phyloP scores from a whole-genome alignment of 2,329 filamentous ascomycete genomes.

The Colletotrichum viniferum region DNA sequence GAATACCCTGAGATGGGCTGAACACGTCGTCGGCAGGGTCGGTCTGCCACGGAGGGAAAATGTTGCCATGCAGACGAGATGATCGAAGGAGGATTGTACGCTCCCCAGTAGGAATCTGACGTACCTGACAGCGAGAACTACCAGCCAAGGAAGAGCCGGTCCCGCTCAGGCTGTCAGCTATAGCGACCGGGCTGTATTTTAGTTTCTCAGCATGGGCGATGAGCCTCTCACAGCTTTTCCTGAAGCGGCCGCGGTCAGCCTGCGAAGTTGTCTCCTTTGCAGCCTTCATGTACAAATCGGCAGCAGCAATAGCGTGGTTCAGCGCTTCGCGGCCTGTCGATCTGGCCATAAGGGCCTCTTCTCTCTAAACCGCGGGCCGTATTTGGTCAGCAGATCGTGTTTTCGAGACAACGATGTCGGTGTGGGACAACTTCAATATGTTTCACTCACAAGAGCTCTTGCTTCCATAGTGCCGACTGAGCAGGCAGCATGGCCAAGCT shows the following conservation, averaged over 20 bases:
- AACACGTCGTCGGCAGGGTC: constrained; percentile 69
- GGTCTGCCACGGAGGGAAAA: constrained; percentile 84
- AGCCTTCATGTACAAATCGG: constrained; percentile 82
- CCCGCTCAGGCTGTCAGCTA: constrained; percentile 28
- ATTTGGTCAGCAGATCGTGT: background rate
- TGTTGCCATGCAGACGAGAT: constrained; percentile 80
- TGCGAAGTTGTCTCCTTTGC: constrained; percentile 63
- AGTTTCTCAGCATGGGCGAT: constrained; percentile 77
- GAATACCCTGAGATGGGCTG: constrained; percentile 48
- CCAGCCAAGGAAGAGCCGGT: background rate
- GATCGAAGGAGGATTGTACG: constrained; percentile 77
- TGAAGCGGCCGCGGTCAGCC: constrained; percentile 70
- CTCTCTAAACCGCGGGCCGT: constrained; percentile 30
- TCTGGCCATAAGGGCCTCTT: constrained; percentile 39
- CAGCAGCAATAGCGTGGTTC: constrained; percentile 75
- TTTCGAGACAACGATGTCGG: background rate
- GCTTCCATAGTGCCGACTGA: constrained; percentile 10
- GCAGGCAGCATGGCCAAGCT: background rate
- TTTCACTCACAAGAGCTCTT: constrained; percentile 12
- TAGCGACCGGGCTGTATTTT: constrained; percentile 50
- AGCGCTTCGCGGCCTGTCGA: constrained; percentile 63
- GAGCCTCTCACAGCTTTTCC: constrained; percentile 71
- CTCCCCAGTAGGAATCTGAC: constrained; percentile 71
- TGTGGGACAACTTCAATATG: background rate
- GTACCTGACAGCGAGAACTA: constrained; percentile 39